A percentile compares a stretch with the other conserved stretches of the same genome.
Conservation (phyloP, 1,284 basidiomycete genomes). For the Pseudozyma hubeiensis region DNA sequence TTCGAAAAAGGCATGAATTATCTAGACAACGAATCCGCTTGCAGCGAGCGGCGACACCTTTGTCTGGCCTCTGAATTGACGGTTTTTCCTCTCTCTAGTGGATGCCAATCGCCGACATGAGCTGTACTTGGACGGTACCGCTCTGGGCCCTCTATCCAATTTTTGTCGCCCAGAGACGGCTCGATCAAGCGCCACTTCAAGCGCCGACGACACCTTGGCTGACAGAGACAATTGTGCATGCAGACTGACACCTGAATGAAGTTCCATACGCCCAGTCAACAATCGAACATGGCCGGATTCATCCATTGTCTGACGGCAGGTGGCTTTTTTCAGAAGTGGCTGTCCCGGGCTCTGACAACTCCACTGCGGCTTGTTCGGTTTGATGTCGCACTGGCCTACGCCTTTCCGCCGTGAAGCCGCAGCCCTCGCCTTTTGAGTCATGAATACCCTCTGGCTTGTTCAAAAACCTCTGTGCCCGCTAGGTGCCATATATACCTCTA, state of each 20-base stretch:
- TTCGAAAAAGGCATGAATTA: neutral
- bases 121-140: constrained; percentile 4
- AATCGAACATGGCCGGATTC: constrained; percentile 11
- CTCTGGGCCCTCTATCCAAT: neutral
- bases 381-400: no score
- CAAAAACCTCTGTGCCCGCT: no score
- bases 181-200: neutral
- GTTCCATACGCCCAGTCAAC: constrained; percentile 11
- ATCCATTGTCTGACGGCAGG: constrained; percentile 9
- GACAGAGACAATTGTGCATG: constrained; percentile 1
- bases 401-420: no score
- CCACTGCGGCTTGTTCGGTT: no score
- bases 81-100: no score
- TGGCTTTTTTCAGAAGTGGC: constrained; percentile 3
- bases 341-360: neutral
- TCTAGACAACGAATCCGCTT: neutral
- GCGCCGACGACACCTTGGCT: constrained; percentile 12
- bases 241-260: constrained; percentile 7
- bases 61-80: no score
- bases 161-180: no score
- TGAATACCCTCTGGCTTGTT: no score
- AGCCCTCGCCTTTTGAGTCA: no score
- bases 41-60: neutral
- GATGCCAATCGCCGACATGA: no score
- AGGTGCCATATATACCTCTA: neutral